Base-by-base conservation (phyloP, 164 flowering plant species). In the Chimonanthus salicifolius region DNA sequence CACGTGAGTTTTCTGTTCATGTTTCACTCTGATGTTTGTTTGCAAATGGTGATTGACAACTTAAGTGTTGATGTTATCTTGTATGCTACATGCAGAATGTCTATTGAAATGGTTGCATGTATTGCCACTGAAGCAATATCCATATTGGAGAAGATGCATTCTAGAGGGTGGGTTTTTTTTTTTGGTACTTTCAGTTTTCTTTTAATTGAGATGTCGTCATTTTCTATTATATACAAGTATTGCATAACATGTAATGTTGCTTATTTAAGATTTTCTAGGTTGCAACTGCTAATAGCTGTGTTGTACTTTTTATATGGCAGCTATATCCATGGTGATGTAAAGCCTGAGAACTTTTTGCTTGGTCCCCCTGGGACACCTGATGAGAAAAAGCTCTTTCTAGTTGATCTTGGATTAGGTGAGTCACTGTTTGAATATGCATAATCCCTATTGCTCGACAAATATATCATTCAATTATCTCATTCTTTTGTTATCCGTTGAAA, bases 251-350 rank as follows among this genome's bases (percentile, higher is more conserved):
- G n/a, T n/a, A n/a, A n/a, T 64, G 4, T 65, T 21, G 8, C 47
- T 33, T 44, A 1, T 65, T 3, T 33, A 33, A 15, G 68, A 18
- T 33, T 5, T 21, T 65, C 47, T 65, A 15, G 44, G 44, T 43
- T 65, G 47, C 16, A 63, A 20, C 18, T 63, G 4, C 7, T 11
- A 44, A 20, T 49, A 49, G 50, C 58, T 16, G 21, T 58, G 64
- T 16, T 46, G 49, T 3, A 3, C 48, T 16, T 47, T 46, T 46
- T 21, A 54, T 50, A 18, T 49, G 63, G 47, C 79, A 94, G 99
- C 64, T 92, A 89, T 78, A 97, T 95, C 69, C 99, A 95, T 79
- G 98, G 98, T 62, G 99, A 95, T 86, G 97, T 95, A 33, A 95
- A 95, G 69, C 99, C 99, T 47, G 99, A 95, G 81, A 95, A 95